Conservation (phyloP, 163 green algal species). For the Volvox carteri region DNA sequence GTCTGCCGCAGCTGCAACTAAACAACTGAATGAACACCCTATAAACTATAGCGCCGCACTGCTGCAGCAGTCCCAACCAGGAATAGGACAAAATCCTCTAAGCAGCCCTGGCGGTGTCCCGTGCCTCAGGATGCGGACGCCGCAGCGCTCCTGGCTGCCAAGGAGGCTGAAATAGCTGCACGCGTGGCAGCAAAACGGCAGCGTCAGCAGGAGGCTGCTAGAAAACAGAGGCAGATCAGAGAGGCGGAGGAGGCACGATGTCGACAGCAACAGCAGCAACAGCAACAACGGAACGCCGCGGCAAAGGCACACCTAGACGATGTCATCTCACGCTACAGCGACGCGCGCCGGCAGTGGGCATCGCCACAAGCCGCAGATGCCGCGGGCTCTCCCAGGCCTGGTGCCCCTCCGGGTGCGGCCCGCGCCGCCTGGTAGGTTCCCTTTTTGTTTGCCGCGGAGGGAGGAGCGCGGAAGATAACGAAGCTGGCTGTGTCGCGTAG, state of each 20-base stretch:
- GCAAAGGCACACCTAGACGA: constrained; percentile 38
- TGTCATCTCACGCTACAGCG: constrained; percentile 9
- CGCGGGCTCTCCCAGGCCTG: no score
- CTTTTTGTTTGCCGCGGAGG: no score
- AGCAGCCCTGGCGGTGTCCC: no score
- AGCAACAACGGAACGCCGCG: background rate
- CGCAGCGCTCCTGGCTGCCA: constrained; percentile 3
- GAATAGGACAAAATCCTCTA: no score
- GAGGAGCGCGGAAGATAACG: no score
- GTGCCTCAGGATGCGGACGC: background rate
- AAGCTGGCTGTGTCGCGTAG: no score
- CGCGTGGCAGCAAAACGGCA: background rate
- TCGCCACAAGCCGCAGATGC: background rate
- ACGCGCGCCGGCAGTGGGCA: constrained; percentile 24
- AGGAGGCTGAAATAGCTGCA: constrained; percentile 24
- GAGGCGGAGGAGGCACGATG: background rate
- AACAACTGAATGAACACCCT: no score
- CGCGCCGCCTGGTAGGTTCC: background rate
- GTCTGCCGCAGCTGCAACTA: no score
- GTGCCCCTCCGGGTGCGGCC: background rate
- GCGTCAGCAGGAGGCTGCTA: background rate
- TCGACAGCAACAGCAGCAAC: background rate
- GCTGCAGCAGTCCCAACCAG: no score
- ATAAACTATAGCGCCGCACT: no score
- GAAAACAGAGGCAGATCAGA: background rate